Percentiles rank a stretch among this genome's conserved stretches.
phyloP scores from a whole-genome alignment of 345 rosid genomes.

The Psidium guajava region DNA sequence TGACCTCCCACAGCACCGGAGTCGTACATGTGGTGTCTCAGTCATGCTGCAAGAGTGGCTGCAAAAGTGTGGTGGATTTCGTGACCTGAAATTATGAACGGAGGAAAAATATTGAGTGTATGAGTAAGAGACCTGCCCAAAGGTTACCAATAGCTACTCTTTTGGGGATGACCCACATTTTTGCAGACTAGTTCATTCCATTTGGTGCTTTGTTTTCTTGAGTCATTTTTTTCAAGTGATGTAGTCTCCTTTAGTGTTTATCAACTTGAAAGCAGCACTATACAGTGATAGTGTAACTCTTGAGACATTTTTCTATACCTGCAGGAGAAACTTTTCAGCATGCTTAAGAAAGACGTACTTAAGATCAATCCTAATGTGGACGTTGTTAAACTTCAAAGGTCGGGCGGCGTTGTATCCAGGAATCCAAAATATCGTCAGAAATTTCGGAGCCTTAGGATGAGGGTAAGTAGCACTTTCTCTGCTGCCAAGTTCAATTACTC shows the following conservation, averaged over 20 bases:
- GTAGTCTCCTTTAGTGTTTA: background rate
- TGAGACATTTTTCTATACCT: background rate
- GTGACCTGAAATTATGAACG: background rate
- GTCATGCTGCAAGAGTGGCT: background rate
- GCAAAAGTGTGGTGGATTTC: background rate
- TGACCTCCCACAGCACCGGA: background rate
- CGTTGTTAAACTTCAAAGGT: constrained; percentile 84
- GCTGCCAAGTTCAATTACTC: background rate
- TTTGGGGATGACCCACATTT: background rate
- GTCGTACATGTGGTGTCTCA: background rate
- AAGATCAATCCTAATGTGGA: constrained; percentile 59
- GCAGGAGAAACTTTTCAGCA: constrained; percentile 93
- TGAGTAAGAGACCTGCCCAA: background rate
- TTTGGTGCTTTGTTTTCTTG: background rate
- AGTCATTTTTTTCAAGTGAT: background rate
- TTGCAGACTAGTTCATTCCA: background rate
- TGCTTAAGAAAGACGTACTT: constrained; percentile 60
- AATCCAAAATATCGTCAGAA: constrained; percentile 49
- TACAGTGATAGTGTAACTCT: background rate
- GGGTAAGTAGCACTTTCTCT: constrained; percentile 28
- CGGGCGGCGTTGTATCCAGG: constrained; percentile 86
- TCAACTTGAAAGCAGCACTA: background rate
- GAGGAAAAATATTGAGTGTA: background rate
- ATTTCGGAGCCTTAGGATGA: constrained; percentile 49
- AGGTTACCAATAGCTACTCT: background rate